Evolutionary conservation across 139 green algal genomes (phyloP), one percentile per base, ranked within the genome.

Genomic region (Chlorella ohadii): DNA sequence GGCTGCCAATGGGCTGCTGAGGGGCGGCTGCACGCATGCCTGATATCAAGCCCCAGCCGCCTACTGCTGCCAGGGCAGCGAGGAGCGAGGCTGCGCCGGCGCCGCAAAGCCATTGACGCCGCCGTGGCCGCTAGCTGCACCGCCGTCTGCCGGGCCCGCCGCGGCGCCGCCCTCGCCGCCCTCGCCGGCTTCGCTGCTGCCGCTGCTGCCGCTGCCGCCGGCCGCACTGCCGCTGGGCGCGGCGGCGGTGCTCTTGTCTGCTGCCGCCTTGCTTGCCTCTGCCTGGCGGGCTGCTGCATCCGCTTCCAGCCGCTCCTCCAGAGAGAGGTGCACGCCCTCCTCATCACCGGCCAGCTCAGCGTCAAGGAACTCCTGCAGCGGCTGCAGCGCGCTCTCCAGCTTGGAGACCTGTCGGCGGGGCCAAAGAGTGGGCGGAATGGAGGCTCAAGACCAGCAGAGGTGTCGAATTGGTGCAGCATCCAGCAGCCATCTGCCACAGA

Each of bases 301-400:
- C 34, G 67, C 19, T 47, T 44, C 67, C 16, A 73, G 67, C 17
- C 34, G 34, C 67, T 73, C 31, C 34, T 73, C 67, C 34, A 51
- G 67, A 20, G 15, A 41, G 11, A 73, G 33, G 36, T 38, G 27
- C 22, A 38, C 68, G 5, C 41, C 41, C 27, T 22, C 41, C 71
- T 36, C 59, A 33, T 17, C n/a, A 33, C 2, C 65, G 9, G 68
- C 68, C 36, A 22, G 31, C 68, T 36, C 73, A n/a, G 47, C 47
- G 0, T 82, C 57, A 36, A 81, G 59, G 23, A 78, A 75, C 44
- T 85, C n/a, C 67, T 82, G 23, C n/a, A 86, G 77, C n/a, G 84
- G 84, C 47, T 44, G 57, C 66, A 88, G 73, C 34, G 78, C 78
- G 20, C 75, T 51, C 38, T 86, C 59, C 84, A 88, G 44, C 27